Conservation (phyloP, 2,329 filamentous ascomycete species). For the Tolypocladium album region DNA sequence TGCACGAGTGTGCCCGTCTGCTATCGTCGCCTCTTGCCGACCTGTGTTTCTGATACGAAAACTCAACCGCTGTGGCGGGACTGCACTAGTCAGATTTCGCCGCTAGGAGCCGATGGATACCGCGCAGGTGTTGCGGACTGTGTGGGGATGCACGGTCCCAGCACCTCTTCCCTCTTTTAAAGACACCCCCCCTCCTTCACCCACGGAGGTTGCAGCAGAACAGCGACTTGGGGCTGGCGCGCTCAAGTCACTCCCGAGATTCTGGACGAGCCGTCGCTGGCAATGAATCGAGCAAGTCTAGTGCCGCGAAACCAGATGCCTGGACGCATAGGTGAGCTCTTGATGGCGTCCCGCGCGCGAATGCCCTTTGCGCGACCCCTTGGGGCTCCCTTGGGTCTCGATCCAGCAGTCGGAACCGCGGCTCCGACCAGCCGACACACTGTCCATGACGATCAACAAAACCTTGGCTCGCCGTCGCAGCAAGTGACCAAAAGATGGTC, state of each 20-base stretch:
- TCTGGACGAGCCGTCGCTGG: neutral
- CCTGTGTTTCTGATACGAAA: neutral
- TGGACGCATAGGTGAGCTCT: neutral
- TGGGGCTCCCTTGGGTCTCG: neutral
- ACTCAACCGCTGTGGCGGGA: slow-evolving; percentile 2
- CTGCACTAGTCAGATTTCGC: neutral
- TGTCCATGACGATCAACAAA: neutral
- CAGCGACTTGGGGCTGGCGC: neutral
- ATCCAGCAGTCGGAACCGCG: neutral
- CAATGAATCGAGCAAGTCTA: neutral
- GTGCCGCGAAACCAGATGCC: neutral
- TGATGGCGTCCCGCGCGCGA: neutral
- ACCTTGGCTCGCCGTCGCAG: neutral
- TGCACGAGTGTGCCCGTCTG: neutral
- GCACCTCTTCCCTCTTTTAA: neutral
- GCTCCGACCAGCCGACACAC: neutral
- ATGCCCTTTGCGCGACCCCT: too few relatives aligned
- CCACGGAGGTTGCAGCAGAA: neutral
- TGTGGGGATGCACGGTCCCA: neutral
- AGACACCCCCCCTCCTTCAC: neutral
- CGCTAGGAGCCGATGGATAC: neutral
- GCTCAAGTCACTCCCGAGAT: neutral
- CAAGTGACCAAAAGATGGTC: neutral
- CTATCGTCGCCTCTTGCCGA: neutral
- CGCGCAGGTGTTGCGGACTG: neutral